Percentiles rank a stretch among this genome's conserved stretches.
phyloP scores from a whole-genome alignment of 1,284 basidiomycete species.

The Moesziomyces antarcticus region DNA sequence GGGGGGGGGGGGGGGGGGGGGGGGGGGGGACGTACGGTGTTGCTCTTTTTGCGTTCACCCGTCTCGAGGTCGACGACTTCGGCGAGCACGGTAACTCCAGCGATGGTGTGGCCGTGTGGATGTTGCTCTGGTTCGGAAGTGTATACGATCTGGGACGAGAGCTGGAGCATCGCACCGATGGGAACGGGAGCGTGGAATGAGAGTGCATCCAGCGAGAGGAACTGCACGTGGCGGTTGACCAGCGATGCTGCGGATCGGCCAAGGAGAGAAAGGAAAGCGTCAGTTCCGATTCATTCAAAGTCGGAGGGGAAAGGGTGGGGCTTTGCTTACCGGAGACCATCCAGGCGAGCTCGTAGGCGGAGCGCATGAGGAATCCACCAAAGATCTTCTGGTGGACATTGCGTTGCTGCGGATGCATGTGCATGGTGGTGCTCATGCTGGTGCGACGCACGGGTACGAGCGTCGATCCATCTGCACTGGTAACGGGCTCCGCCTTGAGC shows the following conservation, averaged over 20 bases:
- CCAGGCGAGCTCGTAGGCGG: conserved; percentile 68
- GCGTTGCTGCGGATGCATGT: conserved; percentile 65
- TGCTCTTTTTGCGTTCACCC: conserved; percentile 47
- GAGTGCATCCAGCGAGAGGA: conserved; percentile 66
- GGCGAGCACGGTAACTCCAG: conserved; percentile 54
- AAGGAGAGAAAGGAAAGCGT: neutral
- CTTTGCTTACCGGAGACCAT: conserved; percentile 56
- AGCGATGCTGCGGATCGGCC: conserved; percentile 37
- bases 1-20: too few species aligned
- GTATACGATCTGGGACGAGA: conserved; percentile 59
- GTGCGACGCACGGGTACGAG: conserved; percentile 60
- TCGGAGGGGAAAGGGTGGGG: neutral
- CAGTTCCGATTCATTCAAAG: neutral
- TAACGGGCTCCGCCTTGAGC: conserved; percentile 8
- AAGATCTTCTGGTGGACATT: conserved; percentile 61
- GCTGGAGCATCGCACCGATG: conserved; percentile 59
- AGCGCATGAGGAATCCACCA: conserved; percentile 59
- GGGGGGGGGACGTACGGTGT: conserved; percentile 42
- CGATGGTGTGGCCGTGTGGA: conserved; percentile 26
- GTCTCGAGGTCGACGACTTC: conserved; percentile 57
- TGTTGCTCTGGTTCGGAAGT: conserved; percentile 31
- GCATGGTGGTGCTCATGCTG: conserved; percentile 50
- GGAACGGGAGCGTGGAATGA: conserved; percentile 61
- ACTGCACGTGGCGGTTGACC: conserved; percentile 64
- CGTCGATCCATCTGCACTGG: conserved; percentile 20